A percentile compares a stretch with the other conserved stretches of the same genome.
These are phyloP conservation scores for Blastobotrys serpentis DNA, from an alignment of 1,139 yeast species.

Conservation along the genomic window DNA sequence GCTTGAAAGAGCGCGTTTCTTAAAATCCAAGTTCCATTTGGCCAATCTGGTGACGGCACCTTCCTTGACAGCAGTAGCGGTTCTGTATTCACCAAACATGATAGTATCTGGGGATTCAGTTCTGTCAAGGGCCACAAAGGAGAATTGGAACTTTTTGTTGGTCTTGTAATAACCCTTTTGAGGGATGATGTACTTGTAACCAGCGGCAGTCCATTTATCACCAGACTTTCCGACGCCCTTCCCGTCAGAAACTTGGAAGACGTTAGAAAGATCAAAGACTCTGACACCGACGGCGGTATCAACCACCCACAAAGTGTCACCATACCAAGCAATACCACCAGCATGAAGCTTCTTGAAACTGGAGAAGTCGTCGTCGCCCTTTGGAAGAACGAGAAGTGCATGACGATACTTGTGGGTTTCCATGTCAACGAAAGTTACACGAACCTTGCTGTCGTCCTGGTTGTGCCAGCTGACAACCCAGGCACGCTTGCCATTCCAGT, in stretches of 20 bases:
- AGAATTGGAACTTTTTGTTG: slow-evolving; percentile 6
- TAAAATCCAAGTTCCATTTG: slow-evolving; percentile 10
- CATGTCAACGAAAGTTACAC: slow-evolving; percentile 16
- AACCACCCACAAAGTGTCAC: slow-evolving; percentile 17
- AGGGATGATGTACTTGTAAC: slow-evolving; percentile 16
- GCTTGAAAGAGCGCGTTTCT: slow-evolving; percentile 8
- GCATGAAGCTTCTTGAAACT: slow-evolving; percentile 15
- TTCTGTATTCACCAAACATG: slow-evolving; percentile 15
- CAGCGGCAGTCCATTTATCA: slow-evolving; percentile 15
- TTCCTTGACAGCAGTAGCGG: neutral
- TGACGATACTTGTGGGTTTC: slow-evolving; percentile 16
- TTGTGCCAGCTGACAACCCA: slow-evolving; percentile 16
- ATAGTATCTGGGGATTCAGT: slow-evolving; percentile 15
- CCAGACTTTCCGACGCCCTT: slow-evolving; percentile 15
- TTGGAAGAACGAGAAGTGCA: slow-evolving; percentile 15
- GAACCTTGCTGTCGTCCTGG: slow-evolving; percentile 6
- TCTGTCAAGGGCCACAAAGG: slow-evolving; percentile 13
- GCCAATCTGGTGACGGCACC: slow-evolving; percentile 11
- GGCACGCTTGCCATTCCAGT: slow-evolving; percentile 17
- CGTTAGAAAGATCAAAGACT: slow-evolving; percentile 15
- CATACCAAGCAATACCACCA: slow-evolving; percentile 19
- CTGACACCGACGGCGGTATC: slow-evolving; percentile 16
- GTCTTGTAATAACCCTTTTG: slow-evolving; percentile 16
- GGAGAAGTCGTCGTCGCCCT: slow-evolving; percentile 16
- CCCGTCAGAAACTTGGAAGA: slow-evolving; percentile 14